phyloP scores from a whole-genome alignment of 768 basidiomycete species.

The Arthromyces matolae region DNA sequence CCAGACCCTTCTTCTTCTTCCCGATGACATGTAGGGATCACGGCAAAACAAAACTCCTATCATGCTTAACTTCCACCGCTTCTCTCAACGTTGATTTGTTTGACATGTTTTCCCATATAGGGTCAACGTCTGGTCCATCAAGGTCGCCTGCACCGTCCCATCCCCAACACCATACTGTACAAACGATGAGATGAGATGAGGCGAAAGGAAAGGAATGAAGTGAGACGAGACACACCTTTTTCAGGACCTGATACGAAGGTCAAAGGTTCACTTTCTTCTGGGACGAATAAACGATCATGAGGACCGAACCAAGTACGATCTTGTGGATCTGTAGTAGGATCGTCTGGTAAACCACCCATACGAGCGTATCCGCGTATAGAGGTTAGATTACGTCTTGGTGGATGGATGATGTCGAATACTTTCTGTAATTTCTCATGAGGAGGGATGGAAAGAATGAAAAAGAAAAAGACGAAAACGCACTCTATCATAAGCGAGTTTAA shows the following conservation, averaged over 20 bases:
- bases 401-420: conserved; percentile 95
- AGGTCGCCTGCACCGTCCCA: conserved; percentile 99
- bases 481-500: conserved; percentile 93
- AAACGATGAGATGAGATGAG: conserved; percentile 1
- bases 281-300: conserved; percentile 89
- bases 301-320: conserved; percentile 98
- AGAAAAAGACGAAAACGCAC: conserved; percentile 38
- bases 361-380: conserved; percentile 91
- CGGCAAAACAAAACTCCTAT: conserved; percentile 40
- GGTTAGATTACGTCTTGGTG: conserved; percentile 84
- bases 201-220: background rate
- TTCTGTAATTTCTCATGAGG: conserved; percentile 62
- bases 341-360: conserved; percentile 95
- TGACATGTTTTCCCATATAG: conserved; percentile 89
- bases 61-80: conserved; percentile 69
- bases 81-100: conserved; percentile 55
- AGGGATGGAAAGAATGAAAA: background rate
- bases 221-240: conserved; percentile 58
- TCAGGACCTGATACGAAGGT: conserved; percentile 80
- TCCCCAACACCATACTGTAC: conserved; percentile 97
- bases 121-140: conserved; percentile 96
- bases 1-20: too few species aligned
- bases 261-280: conserved; percentile 78
- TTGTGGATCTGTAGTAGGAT: conserved; percentile 94
- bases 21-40: too few species aligned